phyloP scores from a whole-genome alignment of 306 rosid genomes.

The Malus asiatica region DNA sequence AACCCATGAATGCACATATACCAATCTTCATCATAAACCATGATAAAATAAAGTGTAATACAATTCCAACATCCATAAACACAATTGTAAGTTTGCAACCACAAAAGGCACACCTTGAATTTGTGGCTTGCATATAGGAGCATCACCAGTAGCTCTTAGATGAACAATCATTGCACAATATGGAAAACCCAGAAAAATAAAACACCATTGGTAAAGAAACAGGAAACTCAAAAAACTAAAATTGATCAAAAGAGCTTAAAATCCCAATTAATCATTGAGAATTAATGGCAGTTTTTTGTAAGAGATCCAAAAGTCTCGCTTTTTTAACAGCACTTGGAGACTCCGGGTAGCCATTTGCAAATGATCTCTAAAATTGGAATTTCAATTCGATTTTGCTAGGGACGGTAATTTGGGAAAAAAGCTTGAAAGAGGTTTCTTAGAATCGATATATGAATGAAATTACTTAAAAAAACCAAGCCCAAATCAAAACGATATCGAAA shows the following conservation, averaged over 20 bases:
- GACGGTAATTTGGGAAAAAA: too few relatives aligned
- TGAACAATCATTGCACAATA: slow-evolving; percentile 70
- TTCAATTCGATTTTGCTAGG: neutral
- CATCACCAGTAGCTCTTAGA: slow-evolving; percentile 95
- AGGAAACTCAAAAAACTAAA: neutral
- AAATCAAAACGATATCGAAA: too few relatives aligned
- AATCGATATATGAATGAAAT: too few relatives aligned
- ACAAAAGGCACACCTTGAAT: slow-evolving; percentile 57
- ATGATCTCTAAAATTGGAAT: neutral
- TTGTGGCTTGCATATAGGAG: slow-evolving; percentile 87
- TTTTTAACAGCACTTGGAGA: slow-evolving; percentile 53
- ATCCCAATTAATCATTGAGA: neutral
- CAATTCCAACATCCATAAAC: too few relatives aligned
- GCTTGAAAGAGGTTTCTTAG: neutral
- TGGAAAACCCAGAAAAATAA: slow-evolving; percentile 1
- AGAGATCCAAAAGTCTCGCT: slow-evolving; percentile 19
- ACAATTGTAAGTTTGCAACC: too few relatives aligned
- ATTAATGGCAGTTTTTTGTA: neutral
- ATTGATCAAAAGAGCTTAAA: neutral
- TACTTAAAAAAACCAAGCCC: too few relatives aligned
- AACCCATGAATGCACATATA: too few relatives aligned
- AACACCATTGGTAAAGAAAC: neutral
- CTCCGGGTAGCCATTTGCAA: neutral
- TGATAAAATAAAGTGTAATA: too few relatives aligned
- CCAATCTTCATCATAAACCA: too few relatives aligned